Evolutionary conservation across 768 basidiomycete species (phyloP), one percentile per base, ranked within the genome.

Genomic region (Nidula microcarpa): DNA sequence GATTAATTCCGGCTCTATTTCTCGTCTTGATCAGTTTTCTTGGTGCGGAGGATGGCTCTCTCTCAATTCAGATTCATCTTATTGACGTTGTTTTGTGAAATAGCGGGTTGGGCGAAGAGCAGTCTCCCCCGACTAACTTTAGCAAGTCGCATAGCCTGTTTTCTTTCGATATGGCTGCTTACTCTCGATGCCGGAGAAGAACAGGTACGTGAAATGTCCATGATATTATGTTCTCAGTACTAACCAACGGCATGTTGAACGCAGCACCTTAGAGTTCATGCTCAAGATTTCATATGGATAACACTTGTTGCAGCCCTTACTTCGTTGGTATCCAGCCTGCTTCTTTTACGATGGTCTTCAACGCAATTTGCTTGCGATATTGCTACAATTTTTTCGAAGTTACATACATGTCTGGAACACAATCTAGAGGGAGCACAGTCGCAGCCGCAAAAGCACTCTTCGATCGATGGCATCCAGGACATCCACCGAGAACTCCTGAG

Each of bases 151-250:
- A 77, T 79, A 47, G 70, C 73, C 8, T 75, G 74, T 54, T 78
- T 80, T 53, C 62, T 76, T n/a, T 72, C 75, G 1, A 68, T 78
- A 23, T 80, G 75, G 74, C 57, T 76, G 16, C 60, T 80, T 17
- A 78, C 78, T 3, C 62, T 57, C 8, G 59, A 76, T 47, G 58
- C 67, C 33, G 74, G 72, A 14, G 43, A 58, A 6, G 52, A 57
- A 4, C 61, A 64, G 14, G 75, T 77, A 58, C 48, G 70, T 61
- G 23, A 33, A 17, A 6, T 9, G 13, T 23, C n/a, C 37, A 9
- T n/a, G 18, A 39, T 47, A 18, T 14, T 8, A n/a, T 39, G 32
- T 37, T 23, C n/a, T n/a, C 44, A 23, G 13, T 33, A 33, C 30
- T 43, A 43, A 16, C 44, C 18, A 46, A 3, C 23, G 33, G 23